A percentile compares a stretch with the other conserved stretches of the same genome.
phyloP scores from a whole-genome alignment of 23 red algal species.

The Chondrus crispus region DNA sequence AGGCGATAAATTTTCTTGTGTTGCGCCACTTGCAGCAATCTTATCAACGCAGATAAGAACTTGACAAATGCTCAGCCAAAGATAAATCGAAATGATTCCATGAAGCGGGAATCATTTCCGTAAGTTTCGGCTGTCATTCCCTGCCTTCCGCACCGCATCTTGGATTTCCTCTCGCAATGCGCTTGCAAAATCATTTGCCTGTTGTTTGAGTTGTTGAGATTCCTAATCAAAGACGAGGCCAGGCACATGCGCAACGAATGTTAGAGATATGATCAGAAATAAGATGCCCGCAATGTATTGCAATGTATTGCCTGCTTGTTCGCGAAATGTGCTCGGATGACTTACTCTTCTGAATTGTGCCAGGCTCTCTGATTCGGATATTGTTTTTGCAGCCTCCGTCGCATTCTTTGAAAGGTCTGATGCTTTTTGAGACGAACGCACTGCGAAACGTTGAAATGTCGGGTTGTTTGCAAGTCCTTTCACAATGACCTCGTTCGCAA shows the following conservation, averaged over 20 bases:
- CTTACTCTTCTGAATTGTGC: conserved; percentile 51
- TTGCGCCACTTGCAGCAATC: too few relatives aligned
- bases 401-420: conserved; percentile 64
- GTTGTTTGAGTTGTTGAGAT: conserved; percentile 18
- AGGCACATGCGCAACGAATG: neutral
- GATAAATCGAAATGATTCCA: too few relatives aligned
- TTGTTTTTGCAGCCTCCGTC: conserved; percentile 48
- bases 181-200: conserved; percentile 40
- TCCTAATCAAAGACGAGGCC: neutral
- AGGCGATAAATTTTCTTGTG: too few relatives aligned
- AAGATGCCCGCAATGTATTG: neutral
- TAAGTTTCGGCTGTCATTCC: neutral
- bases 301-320: too few relatives aligned
- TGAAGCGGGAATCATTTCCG: neutral
- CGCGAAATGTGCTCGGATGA: neutral
- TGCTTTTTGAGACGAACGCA: conserved; percentile 76
- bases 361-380: conserved; percentile 59
- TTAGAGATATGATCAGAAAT: neutral
- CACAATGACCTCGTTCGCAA: conserved; percentile 90
- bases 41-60: too few relatives aligned
- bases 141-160: conserved; percentile 27
- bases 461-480: conserved; percentile 86
- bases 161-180: conserved; percentile 59
- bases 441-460: conserved; percentile 91
- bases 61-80: too few relatives aligned